Evolutionary conservation across 495 filamentous ascomycete species (phyloP), one percentile per base, ranked within the genome.

Genomic region (Viridothelium virens): DNA sequence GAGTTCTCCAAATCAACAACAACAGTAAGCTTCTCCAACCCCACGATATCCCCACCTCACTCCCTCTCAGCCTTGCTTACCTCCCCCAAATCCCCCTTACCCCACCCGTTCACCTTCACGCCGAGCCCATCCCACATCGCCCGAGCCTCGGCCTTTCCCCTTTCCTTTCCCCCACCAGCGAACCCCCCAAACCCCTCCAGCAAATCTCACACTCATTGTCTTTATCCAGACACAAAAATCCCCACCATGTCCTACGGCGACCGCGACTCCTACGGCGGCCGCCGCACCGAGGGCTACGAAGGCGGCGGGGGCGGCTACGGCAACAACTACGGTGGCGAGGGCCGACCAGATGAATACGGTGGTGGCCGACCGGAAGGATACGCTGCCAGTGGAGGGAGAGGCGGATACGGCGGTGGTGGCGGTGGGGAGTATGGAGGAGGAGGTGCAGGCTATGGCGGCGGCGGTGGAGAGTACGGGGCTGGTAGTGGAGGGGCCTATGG

Each of bases 231-330:
- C 5, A 44, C 39, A 12, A 12, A 44, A 44, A 5, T 12, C 39
- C 39, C 6, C 39, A 44, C 39, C 39, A 44, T 44, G 39, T 44
- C 39, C 38, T 67, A 64, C 61, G 38, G 63, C 65, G 68, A 66
- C 37, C 62, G 63, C n/a, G 64, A 70, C 64, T 41, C 44, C 25
- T 56, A 38, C n/a, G 56, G 67, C 67, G 39, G 65, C 37, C 18
- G 41, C 66, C 47, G 62, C 18, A 63, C 31, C 38, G 66, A 62
- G 14, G 53, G 66, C 16, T 38, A 63, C 46, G 62, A 36, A 12
- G 39, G 66, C 61, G 25, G 47, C 48, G 50, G 61, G 11, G 66
- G 65, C 25, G 53, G 61, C 10, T 64, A 68, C 41, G 62, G 66
- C 2, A 53, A 64, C 66, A 65, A 63, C 1, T 61, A 62, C 50